Percentiles rank a stretch among this genome's conserved stretches.
These are phyloP conservation scores for Porodaedalea pini DNA, from an alignment of 1,284 basidiomycete species.

Conservation along the genomic window DNA sequence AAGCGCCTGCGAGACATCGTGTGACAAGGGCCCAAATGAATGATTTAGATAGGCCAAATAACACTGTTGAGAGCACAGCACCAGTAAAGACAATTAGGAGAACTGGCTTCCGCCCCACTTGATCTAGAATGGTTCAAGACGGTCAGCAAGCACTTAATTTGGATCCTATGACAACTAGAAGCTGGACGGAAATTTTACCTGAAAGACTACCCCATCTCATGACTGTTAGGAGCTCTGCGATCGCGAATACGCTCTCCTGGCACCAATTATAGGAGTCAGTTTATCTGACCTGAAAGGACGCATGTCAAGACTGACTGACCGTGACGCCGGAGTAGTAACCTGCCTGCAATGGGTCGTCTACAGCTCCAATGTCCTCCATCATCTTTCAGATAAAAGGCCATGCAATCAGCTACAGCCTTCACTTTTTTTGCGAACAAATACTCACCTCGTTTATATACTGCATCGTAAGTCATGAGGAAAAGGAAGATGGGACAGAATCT, in stretches of 20 bases:
- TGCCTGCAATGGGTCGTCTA: constrained; percentile 23
- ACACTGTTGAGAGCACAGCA: constrained; percentile 25
- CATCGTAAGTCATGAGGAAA: background rate
- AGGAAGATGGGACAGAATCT: background rate
- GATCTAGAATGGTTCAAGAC: constrained; percentile 19
- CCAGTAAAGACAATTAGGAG: constrained; percentile 29
- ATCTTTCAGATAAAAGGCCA: constrained; percentile 12
- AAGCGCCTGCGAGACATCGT: constrained; percentile 26
- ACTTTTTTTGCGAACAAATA: background rate
- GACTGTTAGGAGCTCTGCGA: constrained; percentile 28
- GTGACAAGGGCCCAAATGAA: constrained; percentile 25
- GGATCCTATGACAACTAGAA: background rate
- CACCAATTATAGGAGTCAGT: background rate
- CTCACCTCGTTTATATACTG: constrained; percentile 16
- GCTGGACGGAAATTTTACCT: constrained; percentile 13
- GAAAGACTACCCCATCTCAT: constrained; percentile 26
- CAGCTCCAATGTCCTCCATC: constrained; percentile 27
- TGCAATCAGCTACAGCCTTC: too few species aligned
- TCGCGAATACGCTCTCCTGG: constrained; percentile 27
- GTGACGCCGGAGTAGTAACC: constrained; percentile 29
- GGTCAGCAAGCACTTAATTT: background rate
- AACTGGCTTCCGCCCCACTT: constrained; percentile 30
- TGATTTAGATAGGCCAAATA: constrained; percentile 29
- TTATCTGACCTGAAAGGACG: background rate
- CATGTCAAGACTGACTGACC: constrained; percentile 15